A percentile compares a stretch with the other conserved stretches of the same genome.
phyloP scores from a whole-genome alignment of 257 asterid genomes.

The Asclepias syriaca region DNA sequence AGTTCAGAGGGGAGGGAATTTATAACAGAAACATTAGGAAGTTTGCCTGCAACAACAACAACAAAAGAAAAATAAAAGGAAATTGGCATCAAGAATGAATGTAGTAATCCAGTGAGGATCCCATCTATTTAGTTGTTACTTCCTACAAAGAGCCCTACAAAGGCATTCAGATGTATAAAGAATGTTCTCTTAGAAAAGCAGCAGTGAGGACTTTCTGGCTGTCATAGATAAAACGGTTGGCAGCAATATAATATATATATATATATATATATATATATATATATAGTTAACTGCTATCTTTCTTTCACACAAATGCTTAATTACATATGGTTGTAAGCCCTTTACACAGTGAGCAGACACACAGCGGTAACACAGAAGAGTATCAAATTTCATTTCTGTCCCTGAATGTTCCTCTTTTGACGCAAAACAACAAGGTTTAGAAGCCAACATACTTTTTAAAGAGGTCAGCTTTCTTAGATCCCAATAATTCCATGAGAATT shows the following conservation, averaged over 20 bases:
- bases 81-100: background rate
- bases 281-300: background rate
- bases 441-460: constrained; percentile 1
- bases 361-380: background rate
- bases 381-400: background rate
- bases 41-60: background rate
- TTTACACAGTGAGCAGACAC: background rate
- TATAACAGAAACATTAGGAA: background rate
- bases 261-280: no score
- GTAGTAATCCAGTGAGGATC: background rate
- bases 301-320: background rate
- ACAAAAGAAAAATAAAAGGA: background rate
- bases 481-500: background rate
- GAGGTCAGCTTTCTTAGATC: constrained; percentile 13
- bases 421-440: background rate
- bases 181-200: background rate
- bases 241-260: background rate
- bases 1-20: background rate
- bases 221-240: background rate
- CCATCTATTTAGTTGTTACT: background rate
- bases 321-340: background rate
- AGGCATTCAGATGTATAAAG: background rate
- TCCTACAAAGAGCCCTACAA: background rate
- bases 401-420: background rate
- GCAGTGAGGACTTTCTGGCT: constrained; percentile 7